A percentile compares a stretch with the other conserved stretches of the same genome.
Conservation (phyloP, 768 basidiomycete genomes). For the Lactarius deliciosus region DNA sequence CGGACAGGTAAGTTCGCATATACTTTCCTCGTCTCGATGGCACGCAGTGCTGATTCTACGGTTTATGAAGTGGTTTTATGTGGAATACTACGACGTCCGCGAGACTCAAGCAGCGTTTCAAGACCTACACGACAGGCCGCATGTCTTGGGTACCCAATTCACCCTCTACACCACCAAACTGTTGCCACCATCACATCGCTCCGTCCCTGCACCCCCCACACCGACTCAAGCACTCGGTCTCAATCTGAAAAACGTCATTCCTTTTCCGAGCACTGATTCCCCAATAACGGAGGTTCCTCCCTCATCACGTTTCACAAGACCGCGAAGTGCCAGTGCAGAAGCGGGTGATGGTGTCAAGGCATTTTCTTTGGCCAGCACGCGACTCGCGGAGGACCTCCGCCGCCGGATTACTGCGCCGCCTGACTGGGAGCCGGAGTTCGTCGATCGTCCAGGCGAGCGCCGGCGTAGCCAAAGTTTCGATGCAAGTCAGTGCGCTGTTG, state of each 20-base stretch:
- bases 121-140: constrained; percentile 44
- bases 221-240: constrained; percentile 12
- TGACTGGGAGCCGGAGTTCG: constrained; percentile 22
- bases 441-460: constrained; percentile 24
- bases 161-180: constrained; percentile 24
- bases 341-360: constrained; percentile 31
- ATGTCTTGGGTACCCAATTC: constrained; percentile 28
- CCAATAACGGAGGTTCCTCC: constrained; percentile 9
- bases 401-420: constrained; percentile 20
- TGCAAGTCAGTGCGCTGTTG: constrained; percentile 9
- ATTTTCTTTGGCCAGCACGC: constrained; percentile 26
- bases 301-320: constrained; percentile 16
- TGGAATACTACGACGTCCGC: constrained; percentile 70
- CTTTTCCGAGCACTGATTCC: constrained; percentile 22
- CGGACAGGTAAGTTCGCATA: constrained; percentile 27
- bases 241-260: constrained; percentile 18
- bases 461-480: constrained; percentile 30
- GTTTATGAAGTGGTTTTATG: constrained; percentile 44
- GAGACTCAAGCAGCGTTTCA: constrained; percentile 52
- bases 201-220: constrained; percentile 5
- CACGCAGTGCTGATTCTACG: neutral
- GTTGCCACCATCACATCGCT: constrained; percentile 6
- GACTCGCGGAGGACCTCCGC: constrained; percentile 27
- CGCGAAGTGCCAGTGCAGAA: constrained; percentile 30
- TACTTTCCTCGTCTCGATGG: neutral